Evolutionary conservation across 106 monocot genomes (phyloP).

Genomic region (Chionographis japonica): DNA sequence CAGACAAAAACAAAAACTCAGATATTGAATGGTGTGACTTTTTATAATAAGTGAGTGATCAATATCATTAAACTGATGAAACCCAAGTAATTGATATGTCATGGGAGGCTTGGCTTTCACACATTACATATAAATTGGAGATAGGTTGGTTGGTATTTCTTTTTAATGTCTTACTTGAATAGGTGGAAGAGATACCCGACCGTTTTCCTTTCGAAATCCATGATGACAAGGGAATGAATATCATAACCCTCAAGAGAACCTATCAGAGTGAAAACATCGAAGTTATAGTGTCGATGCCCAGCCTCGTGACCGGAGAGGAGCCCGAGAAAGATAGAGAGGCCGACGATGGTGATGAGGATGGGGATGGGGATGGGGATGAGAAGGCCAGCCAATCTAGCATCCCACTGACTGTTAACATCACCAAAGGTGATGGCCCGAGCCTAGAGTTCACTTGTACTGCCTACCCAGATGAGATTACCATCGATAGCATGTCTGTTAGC

Average conservation of each 20-base stretch:
- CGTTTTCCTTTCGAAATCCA: slow-evolving; percentile 68
- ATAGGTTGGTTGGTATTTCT: neutral
- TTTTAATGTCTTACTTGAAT: neutral
- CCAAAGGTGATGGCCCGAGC: slow-evolving; percentile 31
- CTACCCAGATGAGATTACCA: slow-evolving; percentile 61
- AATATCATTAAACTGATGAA: too few species aligned
- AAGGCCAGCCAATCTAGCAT: slow-evolving; percentile 40
- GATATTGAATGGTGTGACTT: too few species aligned
- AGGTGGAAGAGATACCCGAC: slow-evolving; percentile 64
- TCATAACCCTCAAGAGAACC: slow-evolving; percentile 39
- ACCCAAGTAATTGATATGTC: too few species aligned
- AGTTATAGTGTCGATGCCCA: slow-evolving; percentile 58
- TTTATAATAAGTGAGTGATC: too few species aligned
- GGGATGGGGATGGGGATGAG: neutral
- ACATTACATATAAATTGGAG: too few species aligned
- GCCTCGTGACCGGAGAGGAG: slow-evolving; percentile 67
- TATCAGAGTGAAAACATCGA: slow-evolving; percentile 60
- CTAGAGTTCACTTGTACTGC: slow-evolving; percentile 76
- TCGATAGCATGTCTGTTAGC: slow-evolving; percentile 65
- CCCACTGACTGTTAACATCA: slow-evolving; percentile 44
- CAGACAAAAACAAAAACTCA: too few species aligned
- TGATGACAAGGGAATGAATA: slow-evolving; percentile 46
- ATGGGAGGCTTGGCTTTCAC: too few species aligned
- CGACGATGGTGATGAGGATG: slow-evolving; percentile 20
- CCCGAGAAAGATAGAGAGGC: slow-evolving; percentile 20